Evolutionary conservation across 2,329 filamentous ascomycete species (phyloP).

Genomic region (Leptosphaerulina australis): DNA sequence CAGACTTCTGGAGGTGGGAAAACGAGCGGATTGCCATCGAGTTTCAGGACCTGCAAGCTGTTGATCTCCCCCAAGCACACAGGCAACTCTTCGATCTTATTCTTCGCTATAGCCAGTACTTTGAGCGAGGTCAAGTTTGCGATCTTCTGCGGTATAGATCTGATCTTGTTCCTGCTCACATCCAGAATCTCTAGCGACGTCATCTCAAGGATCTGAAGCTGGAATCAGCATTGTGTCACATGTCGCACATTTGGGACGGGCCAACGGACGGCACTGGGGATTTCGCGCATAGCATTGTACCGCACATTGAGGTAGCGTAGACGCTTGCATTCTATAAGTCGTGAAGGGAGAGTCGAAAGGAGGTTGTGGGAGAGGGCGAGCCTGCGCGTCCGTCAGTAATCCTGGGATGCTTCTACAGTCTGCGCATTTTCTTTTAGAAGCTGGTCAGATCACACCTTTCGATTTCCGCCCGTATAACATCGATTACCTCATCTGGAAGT

Average conservation of each 20-base stretch:
- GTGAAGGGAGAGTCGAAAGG: constrained; percentile 69
- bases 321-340: constrained; percentile 77
- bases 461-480: constrained; percentile 74
- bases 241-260: constrained; percentile 1
- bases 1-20: constrained; percentile 67
- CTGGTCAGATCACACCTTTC: constrained; percentile 62
- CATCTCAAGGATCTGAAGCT: constrained; percentile 78
- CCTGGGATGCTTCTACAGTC: not conserved
- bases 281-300: constrained; percentile 73
- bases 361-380: constrained; percentile 83
- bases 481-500: constrained; percentile 74
- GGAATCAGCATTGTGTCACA: constrained; percentile 15
- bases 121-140: constrained; percentile 82
- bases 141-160: constrained; percentile 77
- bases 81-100: constrained; percentile 83
- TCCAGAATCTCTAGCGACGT: constrained; percentile 90
- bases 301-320: constrained; percentile 81
- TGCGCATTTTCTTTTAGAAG: not conserved
- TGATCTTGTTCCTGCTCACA: constrained; percentile 85
- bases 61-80: constrained; percentile 86
- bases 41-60: constrained; percentile 85
- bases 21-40: constrained; percentile 83
- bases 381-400: constrained; percentile 52
- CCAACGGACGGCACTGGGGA: constrained; percentile 66
- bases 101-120: constrained; percentile 85